Evolutionary conservation across 2,329 filamentous ascomycete genomes (phyloP).

Genomic region (Epichloe bromicola): DNA sequence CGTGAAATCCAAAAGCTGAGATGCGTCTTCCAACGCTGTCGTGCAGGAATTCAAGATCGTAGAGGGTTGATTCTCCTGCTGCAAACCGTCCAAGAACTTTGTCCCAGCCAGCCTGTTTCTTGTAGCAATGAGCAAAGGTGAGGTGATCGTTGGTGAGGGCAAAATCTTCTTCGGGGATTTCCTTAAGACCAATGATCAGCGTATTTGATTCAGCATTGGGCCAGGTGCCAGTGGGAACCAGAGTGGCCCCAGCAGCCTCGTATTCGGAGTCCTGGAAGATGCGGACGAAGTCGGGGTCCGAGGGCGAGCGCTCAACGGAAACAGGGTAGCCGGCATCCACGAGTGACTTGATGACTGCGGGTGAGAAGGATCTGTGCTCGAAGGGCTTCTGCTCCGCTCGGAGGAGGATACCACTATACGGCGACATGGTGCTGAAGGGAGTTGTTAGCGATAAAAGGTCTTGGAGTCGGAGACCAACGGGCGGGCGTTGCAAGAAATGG

Average conservation of each 20-base stretch:
- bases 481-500: background rate
- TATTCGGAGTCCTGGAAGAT: conserved; percentile 54
- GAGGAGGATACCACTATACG: conserved; percentile 31
- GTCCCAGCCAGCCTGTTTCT: conserved; percentile 67
- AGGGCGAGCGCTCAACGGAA: conserved; percentile 44
- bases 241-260: conserved; percentile 46
- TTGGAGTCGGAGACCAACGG: background rate
- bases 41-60: conserved; percentile 78
- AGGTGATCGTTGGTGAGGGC: conserved; percentile 15
- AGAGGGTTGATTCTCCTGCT: conserved; percentile 44
- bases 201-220: conserved; percentile 51
- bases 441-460: background rate
- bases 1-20: conserved; percentile 60
- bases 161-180: conserved; percentile 62
- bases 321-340: conserved; percentile 57
- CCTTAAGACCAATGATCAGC: conserved; percentile 66
- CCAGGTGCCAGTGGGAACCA: conserved; percentile 58
- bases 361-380: conserved; percentile 27
- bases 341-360: conserved; percentile 37
- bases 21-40: conserved; percentile 60
- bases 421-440: conserved; percentile 12
- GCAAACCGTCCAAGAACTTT: conserved; percentile 68
- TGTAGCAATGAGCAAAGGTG: conserved; percentile 44
- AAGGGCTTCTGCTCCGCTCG: conserved; percentile 35
- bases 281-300: conserved; percentile 27